These are phyloP conservation scores for Afroboletus lepidellus DNA, from an alignment of 1,284 basidiomycete genomes.

Conservation along the genomic window DNA sequence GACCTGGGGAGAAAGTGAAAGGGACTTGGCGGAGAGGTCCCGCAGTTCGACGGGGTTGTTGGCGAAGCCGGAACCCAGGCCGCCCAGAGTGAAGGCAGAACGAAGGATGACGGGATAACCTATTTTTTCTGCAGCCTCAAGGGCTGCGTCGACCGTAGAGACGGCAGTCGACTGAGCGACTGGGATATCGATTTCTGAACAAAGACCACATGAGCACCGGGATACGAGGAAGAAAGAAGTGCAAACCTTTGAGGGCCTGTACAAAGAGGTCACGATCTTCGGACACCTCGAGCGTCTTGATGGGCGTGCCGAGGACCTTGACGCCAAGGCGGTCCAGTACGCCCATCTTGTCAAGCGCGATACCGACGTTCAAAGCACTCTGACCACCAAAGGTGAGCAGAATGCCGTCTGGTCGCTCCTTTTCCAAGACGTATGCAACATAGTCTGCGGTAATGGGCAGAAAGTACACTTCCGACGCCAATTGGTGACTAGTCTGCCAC, in stretches of 20 bases:
- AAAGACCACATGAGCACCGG: constrained; percentile 1
- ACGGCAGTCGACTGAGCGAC: constrained; percentile 97
- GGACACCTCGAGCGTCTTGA: constrained; percentile 91
- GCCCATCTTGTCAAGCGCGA: constrained; percentile 97
- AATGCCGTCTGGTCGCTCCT: constrained; percentile 97
- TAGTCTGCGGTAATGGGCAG: constrained; percentile 96
- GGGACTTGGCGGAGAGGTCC: constrained; percentile 89
- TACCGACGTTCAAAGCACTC: constrained; percentile 96
- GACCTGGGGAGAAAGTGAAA: constrained; percentile 92
- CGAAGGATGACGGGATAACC: constrained; percentile 99
- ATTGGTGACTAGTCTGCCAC: constrained; percentile 95
- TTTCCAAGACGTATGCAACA: constrained; percentile 97
- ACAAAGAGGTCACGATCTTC: constrained; percentile 98
- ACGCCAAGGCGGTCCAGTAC: constrained; percentile 93
- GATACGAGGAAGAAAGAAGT: not conserved
- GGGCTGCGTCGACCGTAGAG: constrained; percentile 90
- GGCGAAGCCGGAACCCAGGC: constrained; percentile 98
- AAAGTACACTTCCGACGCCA: constrained; percentile 97
- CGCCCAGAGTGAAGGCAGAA: constrained; percentile 97
- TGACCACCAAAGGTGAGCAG: constrained; percentile 98
- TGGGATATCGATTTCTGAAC: constrained; percentile 93
- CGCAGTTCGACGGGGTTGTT: constrained; percentile 94
- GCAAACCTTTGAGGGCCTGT: constrained; percentile 88
- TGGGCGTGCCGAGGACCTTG: constrained; percentile 94
- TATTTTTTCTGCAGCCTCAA: constrained; percentile 87